These are phyloP conservation scores for Elymus sibiricus DNA, from an alignment of 176 grass and related monocot species.

Conservation along the genomic window DNA sequence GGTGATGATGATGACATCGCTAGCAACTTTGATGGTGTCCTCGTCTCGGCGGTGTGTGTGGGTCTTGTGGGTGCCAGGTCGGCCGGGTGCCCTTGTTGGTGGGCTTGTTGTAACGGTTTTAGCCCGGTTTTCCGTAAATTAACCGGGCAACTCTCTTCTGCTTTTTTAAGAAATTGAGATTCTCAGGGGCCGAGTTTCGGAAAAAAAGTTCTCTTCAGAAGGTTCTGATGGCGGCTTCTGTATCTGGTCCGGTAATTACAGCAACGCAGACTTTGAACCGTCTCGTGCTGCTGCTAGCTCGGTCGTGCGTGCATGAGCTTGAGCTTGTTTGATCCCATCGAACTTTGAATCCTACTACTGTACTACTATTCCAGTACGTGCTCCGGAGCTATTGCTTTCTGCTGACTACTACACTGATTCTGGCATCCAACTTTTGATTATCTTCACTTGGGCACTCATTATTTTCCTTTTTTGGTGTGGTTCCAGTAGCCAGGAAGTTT, in stretches of 20 bases:
- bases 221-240: neutral
- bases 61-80: too few species aligned
- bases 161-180: too few species aligned
- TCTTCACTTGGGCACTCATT: neutral
- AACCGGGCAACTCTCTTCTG: too few species aligned
- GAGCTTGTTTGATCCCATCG: neutral
- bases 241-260: slow-evolving; percentile 21
- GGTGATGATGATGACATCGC: too few species aligned
- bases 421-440: neutral
- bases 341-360: slow-evolving; percentile 13
- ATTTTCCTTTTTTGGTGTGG: neutral
- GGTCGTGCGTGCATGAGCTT: neutral
- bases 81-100: too few species aligned
- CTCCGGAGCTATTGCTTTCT: slow-evolving; percentile 23
- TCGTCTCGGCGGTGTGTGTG: too few species aligned
- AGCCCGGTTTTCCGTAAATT: too few species aligned
- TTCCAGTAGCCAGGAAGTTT: slow-evolving; percentile 3
- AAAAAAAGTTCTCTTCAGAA: neutral
- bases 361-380: neutral
- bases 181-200: too few species aligned
- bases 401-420: neutral
- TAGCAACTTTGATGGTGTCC: too few species aligned
- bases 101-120: too few species aligned
- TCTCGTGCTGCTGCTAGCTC: neutral
- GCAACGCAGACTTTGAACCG: slow-evolving; percentile 23